Conservation (phyloP, 2,329 filamentous ascomycete genomes). For the Phoma sp. region DNA sequence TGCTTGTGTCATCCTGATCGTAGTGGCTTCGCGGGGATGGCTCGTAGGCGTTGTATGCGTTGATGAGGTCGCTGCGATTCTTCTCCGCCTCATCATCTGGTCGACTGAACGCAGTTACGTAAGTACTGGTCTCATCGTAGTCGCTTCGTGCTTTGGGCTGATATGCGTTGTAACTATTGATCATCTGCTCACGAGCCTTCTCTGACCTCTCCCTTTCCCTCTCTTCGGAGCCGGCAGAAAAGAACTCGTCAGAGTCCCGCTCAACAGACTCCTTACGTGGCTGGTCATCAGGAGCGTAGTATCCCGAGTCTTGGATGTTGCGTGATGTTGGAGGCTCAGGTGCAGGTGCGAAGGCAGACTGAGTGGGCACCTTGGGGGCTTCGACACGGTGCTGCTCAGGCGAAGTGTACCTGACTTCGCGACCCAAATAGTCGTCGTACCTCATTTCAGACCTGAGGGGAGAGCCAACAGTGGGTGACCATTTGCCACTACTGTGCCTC, state of each 20-base stretch:
- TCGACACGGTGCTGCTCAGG: constrained; percentile 25
- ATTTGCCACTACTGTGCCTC: constrained; percentile 50
- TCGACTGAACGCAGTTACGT: constrained; percentile 15
- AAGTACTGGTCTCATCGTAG: constrained; percentile 17
- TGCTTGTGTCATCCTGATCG: constrained; percentile 21
- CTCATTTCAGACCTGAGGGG: constrained; percentile 54
- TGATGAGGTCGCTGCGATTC: constrained; percentile 13
- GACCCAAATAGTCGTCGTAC: constrained; percentile 52
- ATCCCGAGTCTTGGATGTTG: constrained; percentile 40
- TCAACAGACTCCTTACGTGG: constrained; percentile 25
- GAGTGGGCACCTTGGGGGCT: constrained; percentile 23
- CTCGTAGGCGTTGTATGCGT: constrained; percentile 10
- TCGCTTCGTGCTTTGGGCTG: constrained; percentile 24
- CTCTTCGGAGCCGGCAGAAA: constrained; percentile 43
- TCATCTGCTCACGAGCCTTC: constrained; percentile 22
- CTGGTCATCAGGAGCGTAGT: constrained; percentile 42
- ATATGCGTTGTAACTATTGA: constrained; percentile 24
- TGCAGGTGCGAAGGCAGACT: constrained; percentile 20
- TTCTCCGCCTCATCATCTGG: constrained; percentile 9
- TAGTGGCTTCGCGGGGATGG: constrained; percentile 15
- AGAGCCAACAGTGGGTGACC: constrained; percentile 51
- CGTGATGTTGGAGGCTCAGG: constrained; percentile 24
- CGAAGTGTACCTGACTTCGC: constrained; percentile 4
- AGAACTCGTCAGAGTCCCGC: constrained; percentile 45
- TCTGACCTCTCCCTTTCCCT: constrained; percentile 29